Base-by-base conservation (phyloP, 495 filamentous ascomycete species). In the Penicillium odoratum region DNA sequence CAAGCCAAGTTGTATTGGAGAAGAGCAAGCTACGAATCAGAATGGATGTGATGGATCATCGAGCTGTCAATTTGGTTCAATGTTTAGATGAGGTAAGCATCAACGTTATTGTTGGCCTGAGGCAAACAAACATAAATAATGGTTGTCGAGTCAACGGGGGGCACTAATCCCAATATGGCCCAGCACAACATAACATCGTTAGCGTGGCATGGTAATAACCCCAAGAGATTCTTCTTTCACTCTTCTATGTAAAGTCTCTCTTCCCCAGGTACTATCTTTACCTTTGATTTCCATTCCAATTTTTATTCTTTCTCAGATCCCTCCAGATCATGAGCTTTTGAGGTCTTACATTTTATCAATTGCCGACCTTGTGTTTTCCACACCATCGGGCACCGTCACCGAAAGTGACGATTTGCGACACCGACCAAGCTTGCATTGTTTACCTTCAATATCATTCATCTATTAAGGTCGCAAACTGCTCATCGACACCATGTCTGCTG, bases 141-240 rank as follows among this genome's bases (percentile, higher is more conserved):
- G 43, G 76, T 79, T 78, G 74, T 68, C 76, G 63, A 66, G 76
- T 69, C 76, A 78, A 79, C 76, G 15, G 18, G 2, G 7, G 6
- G 21, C 65, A 51, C 76, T 78, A 77, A 58, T 42, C 76, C 70
- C 18, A 31, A 66, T 56, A 11, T 11, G 66, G 69, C 2, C 21
- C 56, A 73, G 53, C 71, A 76, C 63, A 78, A 74, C 74, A 76
- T 68, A 75, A 75, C 74, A 75, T 69, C 68, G 68, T 68, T 73
- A 70, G 68, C 72, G 72, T 69, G 72, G 71, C 71, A 71, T 73
- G 70, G 68, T 69, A 69, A 64, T 63, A 74, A 63, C 67, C 70
- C 66, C 65, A 73, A 74, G 59, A 64, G 63, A 69, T 68, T 74
- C 63, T 60, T 62, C 60, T 63, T 61, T 53, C 58, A 42, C 61